Evolutionary conservation across 208 protist species (phyloP).

Genomic region (Leptomonas seymouri): DNA sequence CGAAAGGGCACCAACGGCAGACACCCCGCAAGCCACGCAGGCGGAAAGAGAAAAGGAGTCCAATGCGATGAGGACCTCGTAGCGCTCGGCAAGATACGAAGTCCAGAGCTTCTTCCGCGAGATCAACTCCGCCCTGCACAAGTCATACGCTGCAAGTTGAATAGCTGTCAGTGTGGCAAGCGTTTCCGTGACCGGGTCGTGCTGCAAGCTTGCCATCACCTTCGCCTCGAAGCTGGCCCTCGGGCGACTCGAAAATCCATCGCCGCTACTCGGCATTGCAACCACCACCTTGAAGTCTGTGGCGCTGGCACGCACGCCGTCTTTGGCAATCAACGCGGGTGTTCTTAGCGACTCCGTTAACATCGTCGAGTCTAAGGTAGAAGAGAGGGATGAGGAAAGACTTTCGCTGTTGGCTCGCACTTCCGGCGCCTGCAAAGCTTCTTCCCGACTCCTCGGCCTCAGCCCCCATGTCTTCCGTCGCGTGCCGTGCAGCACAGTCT

Average conservation of each 20-base stretch:
- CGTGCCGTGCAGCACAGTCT: conserved; percentile 7
- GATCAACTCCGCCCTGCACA: conserved; percentile 7
- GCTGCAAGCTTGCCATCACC: conserved; percentile 2
- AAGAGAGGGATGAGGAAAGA: neutral
- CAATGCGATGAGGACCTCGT: neutral
- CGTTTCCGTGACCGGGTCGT: neutral
- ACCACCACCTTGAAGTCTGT: neutral
- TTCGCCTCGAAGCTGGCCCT: conserved; percentile 3
- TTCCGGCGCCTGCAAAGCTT: neutral
- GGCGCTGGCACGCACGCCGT: neutral
- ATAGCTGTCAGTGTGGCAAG: neutral
- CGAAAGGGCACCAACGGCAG: neutral
- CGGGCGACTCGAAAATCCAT: neutral
- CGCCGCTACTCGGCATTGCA: neutral
- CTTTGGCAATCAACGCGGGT: neutral
- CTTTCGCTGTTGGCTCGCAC: neutral
- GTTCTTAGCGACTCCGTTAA: neutral
- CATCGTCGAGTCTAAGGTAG: neutral
- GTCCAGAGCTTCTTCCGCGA: conserved; percentile 9
- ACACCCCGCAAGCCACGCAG: neutral
- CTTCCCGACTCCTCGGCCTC: neutral
- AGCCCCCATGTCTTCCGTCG: conserved; percentile 14
- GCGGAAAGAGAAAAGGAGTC: neutral
- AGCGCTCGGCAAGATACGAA: conserved; percentile 6
- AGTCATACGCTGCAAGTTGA: conserved; percentile 1